Conservation (phyloP, 1,139 yeast genomes). For the Nakaseomyces delphensis region DNA sequence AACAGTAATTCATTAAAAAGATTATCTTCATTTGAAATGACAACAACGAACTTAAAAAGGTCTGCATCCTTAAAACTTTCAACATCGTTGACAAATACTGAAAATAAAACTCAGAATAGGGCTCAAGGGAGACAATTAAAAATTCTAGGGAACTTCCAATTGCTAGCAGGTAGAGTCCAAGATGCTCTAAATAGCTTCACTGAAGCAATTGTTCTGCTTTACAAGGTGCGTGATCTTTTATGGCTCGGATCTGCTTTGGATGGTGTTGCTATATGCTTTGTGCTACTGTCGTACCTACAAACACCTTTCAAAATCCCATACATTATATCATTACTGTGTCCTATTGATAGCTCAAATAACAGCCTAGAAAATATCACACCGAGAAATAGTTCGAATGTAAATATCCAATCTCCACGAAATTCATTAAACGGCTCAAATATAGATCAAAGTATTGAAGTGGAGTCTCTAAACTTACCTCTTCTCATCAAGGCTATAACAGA, state of each 20-base stretch:
- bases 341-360: slow-evolving; percentile 19
- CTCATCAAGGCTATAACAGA: slow-evolving; percentile 43
- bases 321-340: slow-evolving; percentile 30
- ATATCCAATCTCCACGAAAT: slow-evolving; percentile 36
- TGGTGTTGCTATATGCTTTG: slow-evolving; percentile 60
- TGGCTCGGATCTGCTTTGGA: slow-evolving; percentile 89
- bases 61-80: slow-evolving; percentile 27
- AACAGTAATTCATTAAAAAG: slow-evolving; percentile 11
- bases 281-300: slow-evolving; percentile 52
- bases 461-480: slow-evolving; percentile 35
- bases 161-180: slow-evolving; percentile 68
- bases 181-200: slow-evolving; percentile 66
- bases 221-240: slow-evolving; percentile 60
- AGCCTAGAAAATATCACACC: slow-evolving; percentile 15
- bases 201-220: slow-evolving; percentile 57
- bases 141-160: slow-evolving; percentile 62
- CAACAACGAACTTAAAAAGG: slow-evolving; percentile 20
- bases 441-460: slow-evolving; percentile 10
- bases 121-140: slow-evolving; percentile 69
- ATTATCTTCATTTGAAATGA: slow-evolving; percentile 21
- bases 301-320: slow-evolving; percentile 55
- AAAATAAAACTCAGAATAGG: slow-evolving; percentile 47
- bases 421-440: slow-evolving; percentile 27
- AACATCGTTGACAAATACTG: slow-evolving; percentile 30
- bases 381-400: slow-evolving; percentile 22